Evolutionary conservation across 225 moss, liverwort and hornwort species (phyloP), one percentile per base, ranked within the genome.

Genomic region (Anthoceros angustus): DNA sequence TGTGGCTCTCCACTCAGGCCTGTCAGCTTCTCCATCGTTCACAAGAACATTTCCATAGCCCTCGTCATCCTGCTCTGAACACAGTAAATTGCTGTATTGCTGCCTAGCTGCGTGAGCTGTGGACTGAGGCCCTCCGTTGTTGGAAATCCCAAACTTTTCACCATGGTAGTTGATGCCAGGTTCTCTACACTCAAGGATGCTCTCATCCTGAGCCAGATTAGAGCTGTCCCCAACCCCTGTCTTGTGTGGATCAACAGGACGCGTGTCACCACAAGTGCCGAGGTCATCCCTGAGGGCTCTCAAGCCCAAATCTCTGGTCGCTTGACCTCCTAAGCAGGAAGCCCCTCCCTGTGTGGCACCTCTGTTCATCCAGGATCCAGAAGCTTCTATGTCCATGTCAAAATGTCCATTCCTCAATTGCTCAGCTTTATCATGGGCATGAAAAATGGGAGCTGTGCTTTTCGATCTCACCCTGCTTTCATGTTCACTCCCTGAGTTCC

Each of bases 111-210:
- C 55, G 5, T 20, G 55, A 15, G 2, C 1, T 2, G 18, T 11
- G 11, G 45, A 1, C 16, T 46, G 45, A 46, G 11, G 55, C 23
- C n/a, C 55, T 55, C n/a, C 55, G 23, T 7, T 20, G 55, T 55
- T 18, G 23, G 55, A 20, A 55, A 15, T 18, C 55, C 16, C 32
- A 32, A 32, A 32, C 14, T 55, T 55, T 12, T 20, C n/a, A 20
- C n/a, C 8, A 32, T 32, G 32, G 4, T 32, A 55, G 23, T 20
- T 18, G 16, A 55, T 55, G 55, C 55, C 55, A 9, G 16, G 55
- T 15, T 55, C 55, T 20, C 55, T 55, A 23, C 55, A 55, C 55
- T 55, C 55, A 55, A 55, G 55, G 14, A 55, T 15, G 55, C 55
- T 55, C 55, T 55, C 55, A 55, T 55, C 55, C 18, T 18, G 55